phyloP scores from a whole-genome alignment of 306 rosid species.

The Abrus pulchellus region DNA sequence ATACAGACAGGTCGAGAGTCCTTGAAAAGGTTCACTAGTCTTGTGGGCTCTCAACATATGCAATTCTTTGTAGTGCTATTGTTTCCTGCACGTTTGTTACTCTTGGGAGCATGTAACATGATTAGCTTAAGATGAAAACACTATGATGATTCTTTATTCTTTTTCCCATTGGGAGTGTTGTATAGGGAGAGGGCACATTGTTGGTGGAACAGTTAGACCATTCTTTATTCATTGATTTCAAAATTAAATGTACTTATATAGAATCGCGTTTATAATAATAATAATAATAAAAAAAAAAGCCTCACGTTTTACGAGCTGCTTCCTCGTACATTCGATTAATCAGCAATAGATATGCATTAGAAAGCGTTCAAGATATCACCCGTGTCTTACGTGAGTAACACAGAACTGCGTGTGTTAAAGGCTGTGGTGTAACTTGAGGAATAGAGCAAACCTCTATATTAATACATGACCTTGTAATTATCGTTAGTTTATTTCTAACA shows the following conservation, averaged over 20 bases:
- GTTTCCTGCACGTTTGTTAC: slow-evolving; percentile 64
- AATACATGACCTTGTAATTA: too few relatives aligned
- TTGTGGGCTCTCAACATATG: slow-evolving; percentile 64
- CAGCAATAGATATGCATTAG: too few relatives aligned
- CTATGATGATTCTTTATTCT: neutral
- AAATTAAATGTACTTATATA: neutral
- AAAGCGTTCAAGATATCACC: neutral
- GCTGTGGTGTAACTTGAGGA: too few relatives aligned
- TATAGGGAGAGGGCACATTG: slow-evolving; percentile 43
- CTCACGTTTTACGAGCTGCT: too few relatives aligned
- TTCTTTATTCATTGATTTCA: slow-evolving; percentile 66
- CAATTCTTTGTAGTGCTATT: slow-evolving; percentile 66
- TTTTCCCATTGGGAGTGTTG: slow-evolving; percentile 32
- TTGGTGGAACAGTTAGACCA: slow-evolving; percentile 33
- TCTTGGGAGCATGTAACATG: slow-evolving; percentile 60
- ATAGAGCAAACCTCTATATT: too few relatives aligned
- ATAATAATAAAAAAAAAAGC: too few relatives aligned
- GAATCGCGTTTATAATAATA: too few relatives aligned
- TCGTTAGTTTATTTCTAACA: too few relatives aligned
- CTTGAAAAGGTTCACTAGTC: slow-evolving; percentile 57
- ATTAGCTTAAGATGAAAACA: slow-evolving; percentile 43
- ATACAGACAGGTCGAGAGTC: slow-evolving; percentile 61
- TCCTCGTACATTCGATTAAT: too few relatives aligned
- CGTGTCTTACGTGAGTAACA: too few relatives aligned
- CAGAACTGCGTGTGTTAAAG: too few relatives aligned